Evolutionary conservation across 768 basidiomycete genomes (phyloP).

Genomic region (Asterophora parasitica): DNA sequence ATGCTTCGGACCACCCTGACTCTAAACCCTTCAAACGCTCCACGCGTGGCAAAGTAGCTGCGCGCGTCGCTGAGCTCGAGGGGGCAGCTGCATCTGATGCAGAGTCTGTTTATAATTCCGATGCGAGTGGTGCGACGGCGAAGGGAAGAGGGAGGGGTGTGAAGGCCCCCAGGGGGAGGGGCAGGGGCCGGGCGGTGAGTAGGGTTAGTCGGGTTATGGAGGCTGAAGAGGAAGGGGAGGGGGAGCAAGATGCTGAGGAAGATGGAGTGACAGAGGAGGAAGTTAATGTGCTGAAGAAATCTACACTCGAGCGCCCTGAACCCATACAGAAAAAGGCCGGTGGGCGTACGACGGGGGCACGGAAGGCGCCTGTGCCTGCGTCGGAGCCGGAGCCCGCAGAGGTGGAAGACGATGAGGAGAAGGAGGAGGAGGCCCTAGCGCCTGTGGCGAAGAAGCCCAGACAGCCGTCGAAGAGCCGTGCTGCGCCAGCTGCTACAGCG

Average conservation of each 20-base stretch:
- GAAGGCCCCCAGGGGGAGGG: slow-evolving; percentile 8
- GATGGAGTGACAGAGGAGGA: no score
- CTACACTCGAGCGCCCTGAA: no score
- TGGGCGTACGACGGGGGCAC: not conserved
- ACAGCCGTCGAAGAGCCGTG: slow-evolving; percentile 8
- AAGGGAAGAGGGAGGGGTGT: slow-evolving; percentile 5
- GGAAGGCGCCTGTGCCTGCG: slow-evolving; percentile 1
- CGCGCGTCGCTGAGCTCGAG: slow-evolving; percentile 1
- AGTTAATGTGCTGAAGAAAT: no score
- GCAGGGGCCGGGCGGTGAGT: no score
- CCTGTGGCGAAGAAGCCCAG: slow-evolving; percentile 8
- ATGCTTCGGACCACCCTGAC: no score
- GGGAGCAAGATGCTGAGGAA: not conserved
- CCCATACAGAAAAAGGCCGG: slow-evolving; percentile 6
- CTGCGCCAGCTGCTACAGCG: slow-evolving; percentile 4
- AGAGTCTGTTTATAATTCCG: no score
- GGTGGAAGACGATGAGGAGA: slow-evolving; percentile 15
- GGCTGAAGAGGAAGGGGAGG: not conserved
- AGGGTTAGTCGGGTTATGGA: no score
- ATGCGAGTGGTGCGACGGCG: not conserved
- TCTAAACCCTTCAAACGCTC: slow-evolving; percentile 5
- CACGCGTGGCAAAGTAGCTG: slow-evolving; percentile 1
- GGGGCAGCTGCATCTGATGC: not conserved
- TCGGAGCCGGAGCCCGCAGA: slow-evolving; percentile 9
- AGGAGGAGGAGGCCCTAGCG: slow-evolving; percentile 4